Evolutionary conservation across 192 early-diverging fungal species (phyloP).

Genomic region (Phlyctochytrium arcticum): DNA sequence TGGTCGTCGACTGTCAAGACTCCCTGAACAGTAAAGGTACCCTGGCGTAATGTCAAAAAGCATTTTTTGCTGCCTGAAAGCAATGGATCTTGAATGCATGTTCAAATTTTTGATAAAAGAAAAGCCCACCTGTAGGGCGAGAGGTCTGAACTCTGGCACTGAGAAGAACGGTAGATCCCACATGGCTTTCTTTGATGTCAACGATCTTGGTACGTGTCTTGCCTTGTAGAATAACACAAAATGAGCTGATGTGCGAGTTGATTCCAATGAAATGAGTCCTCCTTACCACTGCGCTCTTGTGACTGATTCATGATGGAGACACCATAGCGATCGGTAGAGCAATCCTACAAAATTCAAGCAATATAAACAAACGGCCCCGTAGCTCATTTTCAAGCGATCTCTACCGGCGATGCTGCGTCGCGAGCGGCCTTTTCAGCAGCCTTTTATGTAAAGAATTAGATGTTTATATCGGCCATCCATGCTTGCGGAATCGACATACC

Average conservation of each 20-base stretch:
- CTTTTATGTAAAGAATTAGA: conserved; percentile 16
- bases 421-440: conserved; percentile 68
- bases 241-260: background rate
- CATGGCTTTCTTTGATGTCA: conserved; percentile 57
- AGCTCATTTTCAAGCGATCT: background rate
- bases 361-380: background rate
- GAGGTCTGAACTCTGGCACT: conserved; percentile 90
- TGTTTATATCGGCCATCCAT: background rate
- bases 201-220: conserved; percentile 60
- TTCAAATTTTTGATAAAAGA: background rate
- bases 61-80: conserved; percentile 72
- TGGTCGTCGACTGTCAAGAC: conserved; percentile 68
- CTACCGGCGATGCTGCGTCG: conserved; percentile 51
- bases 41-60: conserved; percentile 89
- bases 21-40: conserved; percentile 83
- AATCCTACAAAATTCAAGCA: conserved; percentile 48
- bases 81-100: background rate
- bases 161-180: conserved; percentile 73
- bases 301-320: conserved; percentile 84
- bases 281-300: conserved; percentile 58
- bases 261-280: background rate
- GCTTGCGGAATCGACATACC: conserved; percentile 15
- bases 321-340: conserved; percentile 82
- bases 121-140: conserved; percentile 66
- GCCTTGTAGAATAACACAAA: conserved; percentile 28